Evolutionary conservation across 345 rosid species (phyloP), one percentile per base, ranked within the genome.

Genomic region (Populus pruinosa): DNA sequence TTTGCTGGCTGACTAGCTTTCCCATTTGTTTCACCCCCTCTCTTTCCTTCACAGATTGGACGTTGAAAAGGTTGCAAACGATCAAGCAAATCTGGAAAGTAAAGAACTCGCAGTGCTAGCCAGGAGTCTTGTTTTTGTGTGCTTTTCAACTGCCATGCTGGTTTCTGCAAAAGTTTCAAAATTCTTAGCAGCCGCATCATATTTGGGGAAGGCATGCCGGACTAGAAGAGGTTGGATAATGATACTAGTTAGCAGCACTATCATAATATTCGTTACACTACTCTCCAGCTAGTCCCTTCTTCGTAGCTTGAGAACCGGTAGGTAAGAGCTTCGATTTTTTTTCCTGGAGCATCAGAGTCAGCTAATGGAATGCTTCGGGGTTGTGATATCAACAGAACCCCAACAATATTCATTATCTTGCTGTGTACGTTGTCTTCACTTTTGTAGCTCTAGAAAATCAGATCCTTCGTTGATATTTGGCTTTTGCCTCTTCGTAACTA

Each of bases 231-330:
- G 96, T 77, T 95, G 98, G 97, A 66, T 87, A 38, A 83, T 95
- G 87, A 88, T 91, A 76, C 84, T 95, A 47, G 82, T 90, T 76
- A 93, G 98, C 88, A 92, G 97, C 90, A 86, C 88, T 72, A 84
- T 92, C 87, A 87, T 92, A 75, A 86, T 95, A 73, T 89, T 91
- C 87, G 87, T 93, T 27, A 89, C 94, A 59, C 85, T 93, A 77
- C 87, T 93, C 49, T 92, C 93, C 67, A 67, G 89, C 44, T 89
- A 88, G 87, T 43, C 62, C 43, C 33, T 50, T 20, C 56, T 16
- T 8, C 36, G 56, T 76, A 38, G 69, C 75, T 74, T 25, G 67
- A 49, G 79, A 35, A 47, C 0, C 35, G 20, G 55, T 67, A 27
- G 64, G 56, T 3, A 78, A 78, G 82, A 41, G 73, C 87, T 8